These are phyloP conservation scores for Penicillium sp. DNA, from an alignment of 2,329 filamentous ascomycete genomes.

Conservation along the genomic window DNA sequence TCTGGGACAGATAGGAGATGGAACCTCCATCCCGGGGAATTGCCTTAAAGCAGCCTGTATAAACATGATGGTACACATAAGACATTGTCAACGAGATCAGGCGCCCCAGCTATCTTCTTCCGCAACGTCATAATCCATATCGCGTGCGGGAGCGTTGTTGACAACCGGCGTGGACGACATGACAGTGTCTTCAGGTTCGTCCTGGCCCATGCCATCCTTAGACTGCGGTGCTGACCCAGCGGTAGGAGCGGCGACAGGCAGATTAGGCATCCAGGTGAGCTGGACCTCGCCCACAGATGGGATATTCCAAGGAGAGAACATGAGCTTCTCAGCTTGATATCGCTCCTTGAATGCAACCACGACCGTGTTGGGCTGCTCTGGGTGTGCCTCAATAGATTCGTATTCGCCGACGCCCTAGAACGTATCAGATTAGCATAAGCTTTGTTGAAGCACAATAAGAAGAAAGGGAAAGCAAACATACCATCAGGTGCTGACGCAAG, in stretches of 20 bases:
- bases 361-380: constrained; percentile 39
- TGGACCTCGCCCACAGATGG: constrained; percentile 54
- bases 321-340: constrained; percentile 54
- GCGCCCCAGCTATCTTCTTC: constrained; percentile 47
- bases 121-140: constrained; percentile 52
- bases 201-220: constrained; percentile 26
- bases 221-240: constrained; percentile 18
- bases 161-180: constrained; percentile 29
- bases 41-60: constrained; percentile 8
- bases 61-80: constrained; percentile 1
- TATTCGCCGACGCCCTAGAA: constrained; percentile 46
- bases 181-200: constrained; percentile 28
- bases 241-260: constrained; percentile 24
- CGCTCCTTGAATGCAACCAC: constrained; percentile 48
- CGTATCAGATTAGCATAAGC: constrained; percentile 10
- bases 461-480: constrained; percentile 25
- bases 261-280: constrained; percentile 52
- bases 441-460: not conserved
- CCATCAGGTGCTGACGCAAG: constrained; percentile 54
- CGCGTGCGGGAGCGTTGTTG: constrained; percentile 20
- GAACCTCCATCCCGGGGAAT: not conserved
- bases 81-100: not conserved
- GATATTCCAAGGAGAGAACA: constrained; percentile 47
- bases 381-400: constrained; percentile 43
- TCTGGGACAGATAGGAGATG: not conserved